phyloP scores from a whole-genome alignment of 2,329 filamentous ascomycete genomes.

The Ophiosphaerella korrae region DNA sequence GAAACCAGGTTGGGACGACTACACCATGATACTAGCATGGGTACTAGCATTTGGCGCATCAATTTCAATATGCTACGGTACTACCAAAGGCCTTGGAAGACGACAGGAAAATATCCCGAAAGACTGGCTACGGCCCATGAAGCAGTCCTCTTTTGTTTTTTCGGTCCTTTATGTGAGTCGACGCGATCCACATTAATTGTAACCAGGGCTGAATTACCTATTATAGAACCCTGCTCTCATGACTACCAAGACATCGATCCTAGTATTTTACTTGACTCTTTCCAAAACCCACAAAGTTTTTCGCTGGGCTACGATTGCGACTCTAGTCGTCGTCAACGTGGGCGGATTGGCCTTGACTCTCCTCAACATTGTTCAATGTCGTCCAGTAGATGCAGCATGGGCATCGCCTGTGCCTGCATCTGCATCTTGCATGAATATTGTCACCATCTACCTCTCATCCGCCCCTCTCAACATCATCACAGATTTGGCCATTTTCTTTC shows the following conservation, averaged over 20 bases:
- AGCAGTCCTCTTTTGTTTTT: slow-evolving; percentile 64
- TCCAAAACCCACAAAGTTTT: slow-evolving; percentile 79
- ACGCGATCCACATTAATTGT: background rate
- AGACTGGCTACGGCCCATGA: slow-evolving; percentile 58
- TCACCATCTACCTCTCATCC: slow-evolving; percentile 71
- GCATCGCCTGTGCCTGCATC: slow-evolving; percentile 50
- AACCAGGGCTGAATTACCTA: slow-evolving; percentile 18
- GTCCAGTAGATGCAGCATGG: slow-evolving; percentile 74
- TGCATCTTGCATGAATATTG: slow-evolving; percentile 64
- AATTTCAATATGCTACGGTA: slow-evolving; percentile 68
- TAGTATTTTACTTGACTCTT: slow-evolving; percentile 86
- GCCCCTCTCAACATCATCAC: slow-evolving; percentile 92
- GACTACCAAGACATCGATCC: slow-evolving; percentile 89
- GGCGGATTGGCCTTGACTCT: slow-evolving; percentile 81
- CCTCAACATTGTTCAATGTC: slow-evolving; percentile 86
- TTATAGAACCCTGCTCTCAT: slow-evolving; percentile 84
- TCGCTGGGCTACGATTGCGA: slow-evolving; percentile 79
- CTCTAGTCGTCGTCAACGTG: slow-evolving; percentile 76
- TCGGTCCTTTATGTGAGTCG: slow-evolving; percentile 63
- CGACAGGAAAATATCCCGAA: slow-evolving; percentile 65
- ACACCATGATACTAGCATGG: slow-evolving; percentile 82
- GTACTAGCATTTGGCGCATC: slow-evolving; percentile 70
- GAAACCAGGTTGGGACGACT: slow-evolving; percentile 76
- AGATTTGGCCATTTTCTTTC: slow-evolving; percentile 82
- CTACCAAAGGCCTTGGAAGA: slow-evolving; percentile 68